Percentiles rank a stretch among this genome's conserved stretches.
These are phyloP conservation scores for Heliamphora pulchella DNA, from an alignment of 179 eudicot genomes.

Conservation along the genomic window DNA sequence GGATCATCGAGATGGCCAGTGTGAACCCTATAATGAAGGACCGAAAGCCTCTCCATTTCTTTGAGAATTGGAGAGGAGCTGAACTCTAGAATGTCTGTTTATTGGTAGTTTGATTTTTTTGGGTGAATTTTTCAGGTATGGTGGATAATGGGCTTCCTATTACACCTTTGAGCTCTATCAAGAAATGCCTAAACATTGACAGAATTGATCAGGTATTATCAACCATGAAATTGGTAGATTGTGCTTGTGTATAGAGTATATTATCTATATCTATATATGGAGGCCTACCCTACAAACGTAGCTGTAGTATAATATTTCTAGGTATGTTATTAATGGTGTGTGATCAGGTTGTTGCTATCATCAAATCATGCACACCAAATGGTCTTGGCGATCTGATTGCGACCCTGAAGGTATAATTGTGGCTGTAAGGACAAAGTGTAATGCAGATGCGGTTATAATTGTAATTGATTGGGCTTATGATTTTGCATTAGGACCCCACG, in stretches of 20 bases:
- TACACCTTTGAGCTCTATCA: slow-evolving; percentile 45
- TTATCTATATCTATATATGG: too few species aligned
- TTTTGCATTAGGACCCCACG: slow-evolving; percentile 62
- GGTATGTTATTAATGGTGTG: slow-evolving; percentile 1
- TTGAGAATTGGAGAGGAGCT: too few species aligned
- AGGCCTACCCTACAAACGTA: neutral
- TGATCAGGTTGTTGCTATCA: slow-evolving; percentile 70
- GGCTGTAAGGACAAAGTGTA: neutral
- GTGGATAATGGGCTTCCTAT: slow-evolving; percentile 20
- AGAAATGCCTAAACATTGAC: slow-evolving; percentile 29
- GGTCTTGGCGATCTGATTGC: slow-evolving; percentile 79
- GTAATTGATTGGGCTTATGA: slow-evolving; percentile 12
- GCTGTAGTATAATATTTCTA: neutral
- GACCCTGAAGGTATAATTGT: slow-evolving; percentile 55
- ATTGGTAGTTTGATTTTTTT: slow-evolving; percentile 10
- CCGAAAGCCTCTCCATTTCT: too few species aligned
- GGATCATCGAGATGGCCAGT: too few species aligned
- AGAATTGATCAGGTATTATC: slow-evolving; percentile 43
- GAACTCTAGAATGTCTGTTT: neutral
- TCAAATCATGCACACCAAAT: slow-evolving; percentile 66
- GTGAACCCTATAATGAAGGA: too few species aligned
- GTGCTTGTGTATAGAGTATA: neutral
- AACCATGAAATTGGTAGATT: neutral
- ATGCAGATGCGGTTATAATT: neutral
- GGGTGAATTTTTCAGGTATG: slow-evolving; percentile 19